phyloP scores from a whole-genome alignment of 2,329 filamentous ascomycete genomes.

The Macroventuria anomochaeta region DNA sequence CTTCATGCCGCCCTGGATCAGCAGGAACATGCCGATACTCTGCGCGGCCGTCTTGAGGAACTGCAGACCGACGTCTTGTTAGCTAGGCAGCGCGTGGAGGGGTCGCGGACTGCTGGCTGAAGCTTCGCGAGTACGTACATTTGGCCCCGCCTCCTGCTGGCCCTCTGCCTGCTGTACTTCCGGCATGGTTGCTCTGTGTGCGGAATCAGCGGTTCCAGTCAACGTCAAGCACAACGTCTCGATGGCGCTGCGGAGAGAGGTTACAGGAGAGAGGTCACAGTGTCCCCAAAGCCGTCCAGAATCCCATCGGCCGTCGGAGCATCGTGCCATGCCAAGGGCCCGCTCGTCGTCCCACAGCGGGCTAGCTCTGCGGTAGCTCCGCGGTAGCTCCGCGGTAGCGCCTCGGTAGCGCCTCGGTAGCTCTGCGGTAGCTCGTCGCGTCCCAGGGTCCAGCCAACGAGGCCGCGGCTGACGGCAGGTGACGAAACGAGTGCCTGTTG shows the following conservation, averaged over 20 bases:
- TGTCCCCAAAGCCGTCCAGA: slow-evolving; percentile 9
- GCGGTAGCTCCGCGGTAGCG: no score
- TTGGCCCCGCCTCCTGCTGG: slow-evolving; percentile 31
- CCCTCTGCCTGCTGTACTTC: slow-evolving; percentile 34
- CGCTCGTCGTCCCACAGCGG: not conserved
- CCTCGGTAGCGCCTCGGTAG: no score
- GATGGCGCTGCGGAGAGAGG: not conserved
- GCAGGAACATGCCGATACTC: slow-evolving; percentile 65
- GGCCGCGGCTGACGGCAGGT: slow-evolving; percentile 14
- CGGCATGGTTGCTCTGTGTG: slow-evolving; percentile 35
- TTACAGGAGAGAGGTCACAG: slow-evolving; percentile 6
- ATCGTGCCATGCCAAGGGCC: slow-evolving; percentile 1
- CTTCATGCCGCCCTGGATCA: slow-evolving; percentile 63
- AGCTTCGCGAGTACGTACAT: slow-evolving; percentile 28
- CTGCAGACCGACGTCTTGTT: slow-evolving; percentile 41
- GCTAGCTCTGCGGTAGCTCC: no score
- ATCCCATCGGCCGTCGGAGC: not conserved
- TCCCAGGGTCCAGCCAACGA: slow-evolving; percentile 25
- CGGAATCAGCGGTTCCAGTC: slow-evolving; percentile 16
- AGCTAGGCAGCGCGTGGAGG: slow-evolving; percentile 17
- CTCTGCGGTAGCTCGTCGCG: not conserved
- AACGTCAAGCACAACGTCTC: slow-evolving; percentile 4
- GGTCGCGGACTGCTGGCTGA: not conserved
- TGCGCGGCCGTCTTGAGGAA: slow-evolving; percentile 55
- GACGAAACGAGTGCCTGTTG: slow-evolving; percentile 21